These are phyloP conservation scores for Botryococcus braunii DNA, from an alignment of 163 green algal species.

Conservation along the genomic window DNA sequence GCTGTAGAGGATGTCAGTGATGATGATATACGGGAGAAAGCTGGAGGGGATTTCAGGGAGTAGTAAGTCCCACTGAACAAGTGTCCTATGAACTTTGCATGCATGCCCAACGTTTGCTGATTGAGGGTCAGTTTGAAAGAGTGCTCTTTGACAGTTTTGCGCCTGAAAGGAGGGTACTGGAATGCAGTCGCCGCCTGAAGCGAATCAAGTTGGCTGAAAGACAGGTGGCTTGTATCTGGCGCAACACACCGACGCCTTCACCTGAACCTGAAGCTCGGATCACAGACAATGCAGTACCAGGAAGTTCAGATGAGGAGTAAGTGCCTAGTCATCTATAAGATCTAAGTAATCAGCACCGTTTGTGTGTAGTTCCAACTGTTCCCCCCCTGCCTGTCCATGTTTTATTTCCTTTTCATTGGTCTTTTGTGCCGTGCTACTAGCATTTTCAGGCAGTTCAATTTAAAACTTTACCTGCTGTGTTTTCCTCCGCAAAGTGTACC, in stretches of 20 bases:
- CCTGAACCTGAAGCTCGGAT: conserved; percentile 12
- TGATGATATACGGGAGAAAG: conserved; percentile 13
- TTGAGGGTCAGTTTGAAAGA: background rate
- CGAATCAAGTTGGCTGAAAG: conserved; percentile 58
- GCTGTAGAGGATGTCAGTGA: conserved; percentile 18
- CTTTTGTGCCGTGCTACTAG: background rate
- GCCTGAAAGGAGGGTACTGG: background rate
- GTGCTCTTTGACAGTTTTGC: background rate
- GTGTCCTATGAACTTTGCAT: background rate
- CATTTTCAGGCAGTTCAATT: no score
- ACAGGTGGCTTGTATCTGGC: conserved; percentile 50
- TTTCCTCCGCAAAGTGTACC: no score
- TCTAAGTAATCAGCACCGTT: background rate
- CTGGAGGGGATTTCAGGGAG: conserved; percentile 7
- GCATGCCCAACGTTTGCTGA: background rate
- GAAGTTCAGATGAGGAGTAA: background rate
- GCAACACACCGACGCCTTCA: conserved; percentile 56
- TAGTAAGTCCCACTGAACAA: conserved; percentile 5
- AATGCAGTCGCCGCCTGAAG: conserved; percentile 59
- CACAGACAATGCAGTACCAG: conserved; percentile 1
- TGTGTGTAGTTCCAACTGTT: background rate
- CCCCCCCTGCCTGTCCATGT: no score
- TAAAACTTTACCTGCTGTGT: no score
- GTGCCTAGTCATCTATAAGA: background rate
- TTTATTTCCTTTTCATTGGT: background rate